Percentiles rank a stretch among this genome's conserved stretches.
Evolutionary conservation across 306 rosid species (phyloP).

Genomic region (Sicyos edulis): DNA sequence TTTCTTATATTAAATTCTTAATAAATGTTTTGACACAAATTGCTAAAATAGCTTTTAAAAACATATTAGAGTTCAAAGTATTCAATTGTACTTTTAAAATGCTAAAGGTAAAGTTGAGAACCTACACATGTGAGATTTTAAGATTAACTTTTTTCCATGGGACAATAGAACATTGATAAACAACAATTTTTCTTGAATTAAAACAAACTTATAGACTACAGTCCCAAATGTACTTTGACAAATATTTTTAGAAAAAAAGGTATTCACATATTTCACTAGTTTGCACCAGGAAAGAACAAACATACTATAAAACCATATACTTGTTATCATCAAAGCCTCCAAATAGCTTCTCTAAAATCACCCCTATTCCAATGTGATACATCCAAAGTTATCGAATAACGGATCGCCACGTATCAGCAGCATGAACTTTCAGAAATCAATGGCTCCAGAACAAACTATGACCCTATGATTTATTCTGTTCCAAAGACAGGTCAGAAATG

Average conservation of each 20-base stretch:
- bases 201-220: not conserved
- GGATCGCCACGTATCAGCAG: not conserved
- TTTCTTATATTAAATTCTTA: no score
- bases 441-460: not conserved
- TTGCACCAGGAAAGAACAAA: not conserved
- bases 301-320: not conserved
- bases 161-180: not conserved
- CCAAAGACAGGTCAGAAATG: slow-evolving; percentile 12
- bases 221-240: not conserved
- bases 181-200: not conserved
- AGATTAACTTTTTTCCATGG: not conserved
- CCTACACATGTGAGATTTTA: not conserved
- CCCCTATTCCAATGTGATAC: not conserved
- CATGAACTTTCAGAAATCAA: not conserved
- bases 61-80: not conserved
- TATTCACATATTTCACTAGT: not conserved
- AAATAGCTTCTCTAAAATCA: not conserved
- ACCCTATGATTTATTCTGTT: not conserved
- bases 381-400: not conserved
- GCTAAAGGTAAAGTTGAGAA: not conserved
- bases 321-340: not conserved
- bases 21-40: no score
- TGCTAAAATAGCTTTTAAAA: not conserved
- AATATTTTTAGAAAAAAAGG: not conserved
- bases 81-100: not conserved